phyloP scores from a whole-genome alignment of 108 stramenopile genomes.

The Nitzschia sp. region DNA sequence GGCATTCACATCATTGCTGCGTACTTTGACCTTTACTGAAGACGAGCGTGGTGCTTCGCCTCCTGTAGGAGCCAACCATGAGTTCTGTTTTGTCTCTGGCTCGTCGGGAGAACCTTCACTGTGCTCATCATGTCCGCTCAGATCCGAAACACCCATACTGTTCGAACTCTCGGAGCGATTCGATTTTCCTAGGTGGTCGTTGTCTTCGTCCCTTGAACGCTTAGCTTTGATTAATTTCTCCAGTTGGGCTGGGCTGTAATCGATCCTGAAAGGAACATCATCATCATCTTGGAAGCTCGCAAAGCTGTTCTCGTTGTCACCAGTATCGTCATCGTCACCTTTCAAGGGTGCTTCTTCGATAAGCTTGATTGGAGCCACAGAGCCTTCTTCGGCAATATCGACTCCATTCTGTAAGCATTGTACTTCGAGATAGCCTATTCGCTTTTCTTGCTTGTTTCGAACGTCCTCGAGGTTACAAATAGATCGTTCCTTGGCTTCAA shows the following conservation, averaged over 20 bases:
- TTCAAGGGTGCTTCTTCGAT: conserved; percentile 7
- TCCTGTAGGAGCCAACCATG: background rate
- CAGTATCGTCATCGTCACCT: background rate
- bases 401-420: conserved; percentile 13
- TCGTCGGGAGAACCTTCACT: background rate
- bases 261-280: background rate
- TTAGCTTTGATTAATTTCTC: background rate
- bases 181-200: background rate
- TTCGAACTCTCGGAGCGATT: background rate
- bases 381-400: background rate
- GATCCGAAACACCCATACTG: background rate
- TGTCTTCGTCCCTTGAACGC: background rate
- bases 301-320: conserved; percentile 6
- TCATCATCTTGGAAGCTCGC: background rate
- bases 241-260: background rate
- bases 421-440: conserved; percentile 12
- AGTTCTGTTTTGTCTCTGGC: background rate
- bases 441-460: background rate
- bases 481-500: conserved; percentile 3
- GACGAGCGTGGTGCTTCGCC: background rate
- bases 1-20: background rate
- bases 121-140: background rate
- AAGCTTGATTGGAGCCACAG: background rate
- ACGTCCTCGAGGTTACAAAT: conserved; percentile 10
- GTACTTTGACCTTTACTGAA: background rate